Conservation (phyloP, 495 filamentous ascomycete genomes). For the Neurospora sp. region DNA sequence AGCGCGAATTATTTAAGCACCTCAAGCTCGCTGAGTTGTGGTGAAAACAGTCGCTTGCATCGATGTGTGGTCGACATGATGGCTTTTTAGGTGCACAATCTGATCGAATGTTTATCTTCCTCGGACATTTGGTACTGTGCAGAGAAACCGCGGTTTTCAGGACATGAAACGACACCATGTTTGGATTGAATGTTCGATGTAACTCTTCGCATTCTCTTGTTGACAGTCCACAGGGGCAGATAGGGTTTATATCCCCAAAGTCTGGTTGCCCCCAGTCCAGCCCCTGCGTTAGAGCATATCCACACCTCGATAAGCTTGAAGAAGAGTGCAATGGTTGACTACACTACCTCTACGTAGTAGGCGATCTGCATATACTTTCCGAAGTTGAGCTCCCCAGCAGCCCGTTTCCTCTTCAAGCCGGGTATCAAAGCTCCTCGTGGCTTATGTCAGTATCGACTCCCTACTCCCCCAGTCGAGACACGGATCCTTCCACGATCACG, state of each 20-base stretch:
- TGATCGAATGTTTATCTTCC: not conserved
- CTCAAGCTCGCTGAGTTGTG: not conserved
- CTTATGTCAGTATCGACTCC: constrained; percentile 6
- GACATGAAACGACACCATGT: not conserved
- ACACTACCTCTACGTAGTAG: not conserved
- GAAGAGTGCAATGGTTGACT: not conserved
- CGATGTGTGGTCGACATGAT: not conserved
- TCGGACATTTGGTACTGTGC: not conserved
- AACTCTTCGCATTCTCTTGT: not conserved
- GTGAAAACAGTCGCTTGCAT: not conserved
- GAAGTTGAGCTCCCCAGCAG: constrained; percentile 1
- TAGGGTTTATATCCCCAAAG: not conserved
- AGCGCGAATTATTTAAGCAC: not conserved
- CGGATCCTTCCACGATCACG: constrained; percentile 65
- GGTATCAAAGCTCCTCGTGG: constrained; percentile 14
- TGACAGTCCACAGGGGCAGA: not conserved
- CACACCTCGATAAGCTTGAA: not conserved
- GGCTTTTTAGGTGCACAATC: not conserved
- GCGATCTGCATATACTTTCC: not conserved
- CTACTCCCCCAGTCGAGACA: constrained; percentile 46
- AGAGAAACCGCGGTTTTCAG: not conserved
- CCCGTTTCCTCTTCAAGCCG: constrained; percentile 42
- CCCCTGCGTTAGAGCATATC: not conserved
- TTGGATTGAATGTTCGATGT: not conserved
- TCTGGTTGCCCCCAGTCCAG: not conserved